Base-by-base conservation (phyloP, 495 filamentous ascomycete genomes). In the Rhypophila decipiens region DNA sequence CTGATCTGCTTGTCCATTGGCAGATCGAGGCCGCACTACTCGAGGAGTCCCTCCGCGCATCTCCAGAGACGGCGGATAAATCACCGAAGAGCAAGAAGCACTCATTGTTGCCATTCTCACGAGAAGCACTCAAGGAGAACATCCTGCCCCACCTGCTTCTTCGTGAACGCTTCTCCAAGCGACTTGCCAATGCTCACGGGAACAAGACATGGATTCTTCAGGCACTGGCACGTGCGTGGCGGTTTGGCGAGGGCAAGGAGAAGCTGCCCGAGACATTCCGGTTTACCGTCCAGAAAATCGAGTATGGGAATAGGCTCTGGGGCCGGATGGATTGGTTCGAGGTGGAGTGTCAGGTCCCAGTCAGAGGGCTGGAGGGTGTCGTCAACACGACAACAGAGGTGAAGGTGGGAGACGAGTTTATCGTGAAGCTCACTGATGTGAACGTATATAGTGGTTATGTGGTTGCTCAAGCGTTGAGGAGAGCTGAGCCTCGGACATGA, bases 1-100 rank as follows among this genome's bases (percentile, higher is more conserved):
- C 68, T 13, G 93, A 98, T 62, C 64, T 97, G 51, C 68, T 96
- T n/a, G 72, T 78, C 1, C 90, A 96, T 63, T 96, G 88, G 76
- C 91, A 97, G 56, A 89, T 98, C 52, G 84, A 94, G 63, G 82
- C 88, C 0, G 85, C 84, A 0, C 60, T 97, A 33, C 74, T 82
- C 7, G 78, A 86, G 59, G 89, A 93, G 67, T 66, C 73, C 17
- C 64, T 69, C 24, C 70, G 71, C 5, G 78, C 79, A 11, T 55
- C 66, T 4, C 72, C 65, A 19, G 73, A 87, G 29, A 58, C 78
- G 31, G 75, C 69, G 20, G 52, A 48, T 35, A 47, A 46, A 27
- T 36, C 55, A 17, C 39, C 31, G 57, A 12, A 34, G 47, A 5
- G 23, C 42, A 21, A 37, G 24, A 12, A 49, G 31, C 27, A n/a